Evolutionary conservation across 2,329 filamentous ascomycete species (phyloP), one percentile per base, ranked within the genome.

Genomic region (Gremmenia infestans): DNA sequence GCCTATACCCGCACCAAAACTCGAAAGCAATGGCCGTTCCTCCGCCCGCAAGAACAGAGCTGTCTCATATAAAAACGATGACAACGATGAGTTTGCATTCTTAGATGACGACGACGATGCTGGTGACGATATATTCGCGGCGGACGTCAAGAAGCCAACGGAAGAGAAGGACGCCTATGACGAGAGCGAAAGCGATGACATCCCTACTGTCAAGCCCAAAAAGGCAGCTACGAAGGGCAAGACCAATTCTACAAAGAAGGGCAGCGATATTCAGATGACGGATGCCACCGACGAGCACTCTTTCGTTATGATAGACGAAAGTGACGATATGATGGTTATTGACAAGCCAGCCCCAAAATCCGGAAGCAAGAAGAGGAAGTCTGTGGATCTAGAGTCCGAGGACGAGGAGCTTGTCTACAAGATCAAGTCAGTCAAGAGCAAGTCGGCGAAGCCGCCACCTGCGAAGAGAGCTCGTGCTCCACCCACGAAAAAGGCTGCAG

Each of bases 71-170:
- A 62, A 55, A 4, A 59, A 65, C 37, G 37, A 58, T 12, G 61
- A 81, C 37, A 78, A 82, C 37, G 80, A 83, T 56, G 78, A 79
- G 8, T 79, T 82, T 64, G 79, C 77, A 5, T 82, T 81, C 56
- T 72, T 87, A 62, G 82, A 89, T 19, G 87, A 89, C 52, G 86
- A 85, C 36, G 78, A 81, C 6, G 83, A 89, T 46, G 86, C 82
- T 3, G 87, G 82, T n/a, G 88, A 91, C 61, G 92, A 96, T 64
- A 91, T 96, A 19, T 92, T 92, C 71, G 88, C 86, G 14, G 86
- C 87, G 4, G 85, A 89, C 61, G 81, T 80, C 36, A 87, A 85
- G 68, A 81, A 80, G 48, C 76, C 81, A 46, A 83, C 80, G 55
- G 89, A 85, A 68, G 78, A 81, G 49, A 87, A 84, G 65, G 85